Conservation (phyloP, 192 early-diverging fungal species). For the Entomortierella chlamydospora region DNA sequence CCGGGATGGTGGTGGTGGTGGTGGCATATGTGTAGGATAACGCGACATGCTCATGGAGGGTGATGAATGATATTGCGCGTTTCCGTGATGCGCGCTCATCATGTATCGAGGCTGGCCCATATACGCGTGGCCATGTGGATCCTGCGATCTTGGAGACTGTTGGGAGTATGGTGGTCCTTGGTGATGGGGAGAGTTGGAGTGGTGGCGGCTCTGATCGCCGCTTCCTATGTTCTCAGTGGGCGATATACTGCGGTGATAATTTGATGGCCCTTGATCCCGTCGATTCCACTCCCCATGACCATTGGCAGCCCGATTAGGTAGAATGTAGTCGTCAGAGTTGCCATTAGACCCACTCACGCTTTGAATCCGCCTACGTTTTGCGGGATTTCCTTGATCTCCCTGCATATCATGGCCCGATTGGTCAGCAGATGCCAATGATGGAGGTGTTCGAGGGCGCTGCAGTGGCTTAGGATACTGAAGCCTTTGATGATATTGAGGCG, state of each 20-base stretch:
- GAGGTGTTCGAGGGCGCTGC: slow-evolving; percentile 26
- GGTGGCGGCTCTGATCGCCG: slow-evolving; percentile 19
- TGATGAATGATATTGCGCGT: slow-evolving; percentile 32
- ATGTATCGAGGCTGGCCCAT: slow-evolving; percentile 17
- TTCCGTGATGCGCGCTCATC: slow-evolving; percentile 16
- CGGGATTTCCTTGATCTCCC: slow-evolving; percentile 10
- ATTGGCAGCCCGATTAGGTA: slow-evolving; percentile 18
- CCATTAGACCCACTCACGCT: background rate
- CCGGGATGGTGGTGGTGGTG: slow-evolving; percentile 24
- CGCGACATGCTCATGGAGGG: slow-evolving; percentile 48
- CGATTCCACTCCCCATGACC: slow-evolving; percentile 27
- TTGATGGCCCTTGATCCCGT: slow-evolving; percentile 11
- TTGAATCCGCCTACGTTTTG: slow-evolving; percentile 33
- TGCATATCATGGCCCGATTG: slow-evolving; percentile 22
- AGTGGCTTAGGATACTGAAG: slow-evolving; percentile 40
- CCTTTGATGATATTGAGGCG: slow-evolving; percentile 24
- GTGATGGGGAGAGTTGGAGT: slow-evolving; percentile 23
- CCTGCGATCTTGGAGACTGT: slow-evolving; percentile 22
- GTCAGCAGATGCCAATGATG: slow-evolving; percentile 8
- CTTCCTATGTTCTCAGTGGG: slow-evolving; percentile 33
- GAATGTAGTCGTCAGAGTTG: slow-evolving; percentile 21
- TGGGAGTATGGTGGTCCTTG: slow-evolving; percentile 20
- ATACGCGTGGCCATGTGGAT: slow-evolving; percentile 18
- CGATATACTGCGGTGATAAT: slow-evolving; percentile 42
- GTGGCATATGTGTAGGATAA: slow-evolving; percentile 39